A percentile compares a stretch with the other conserved stretches of the same genome.
Evolutionary conservation across 1,284 basidiomycete species (phyloP).

Genomic region (Cutaneotrichosporon sp.): DNA sequence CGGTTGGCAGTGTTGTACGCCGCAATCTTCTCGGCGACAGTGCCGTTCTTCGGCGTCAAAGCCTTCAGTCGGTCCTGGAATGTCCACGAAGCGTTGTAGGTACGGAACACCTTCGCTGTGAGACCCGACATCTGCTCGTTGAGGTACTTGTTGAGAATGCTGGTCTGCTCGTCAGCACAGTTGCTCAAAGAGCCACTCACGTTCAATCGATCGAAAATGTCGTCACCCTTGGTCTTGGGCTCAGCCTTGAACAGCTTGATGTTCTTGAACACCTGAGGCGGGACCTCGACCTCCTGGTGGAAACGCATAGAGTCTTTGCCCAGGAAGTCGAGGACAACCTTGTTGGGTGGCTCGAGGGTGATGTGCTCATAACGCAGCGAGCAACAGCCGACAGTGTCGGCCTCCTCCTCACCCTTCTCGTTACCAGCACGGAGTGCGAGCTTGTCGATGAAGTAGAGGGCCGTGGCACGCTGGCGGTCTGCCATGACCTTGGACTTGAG

Average conservation of each 20-base stretch:
- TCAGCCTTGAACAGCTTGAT: constrained; percentile 84
- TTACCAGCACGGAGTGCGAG: constrained; percentile 94
- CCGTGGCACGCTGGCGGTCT: constrained; percentile 87
- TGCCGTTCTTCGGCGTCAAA: constrained; percentile 64
- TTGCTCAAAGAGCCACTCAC: constrained; percentile 57
- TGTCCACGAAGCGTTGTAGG: constrained; percentile 92
- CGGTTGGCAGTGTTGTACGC: constrained; percentile 95
- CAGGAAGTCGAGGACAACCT: constrained; percentile 87
- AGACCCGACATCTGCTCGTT: constrained; percentile 90
- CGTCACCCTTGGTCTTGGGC: constrained; percentile 82
- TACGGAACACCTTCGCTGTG: constrained; percentile 98
- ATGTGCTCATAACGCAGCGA: constrained; percentile 93
- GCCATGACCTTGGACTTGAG: constrained; percentile 87
- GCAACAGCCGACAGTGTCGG: constrained; percentile 96
- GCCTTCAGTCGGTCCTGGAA: constrained; percentile 85
- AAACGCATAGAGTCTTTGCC: constrained; percentile 98
- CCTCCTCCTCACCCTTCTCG: constrained; percentile 97
- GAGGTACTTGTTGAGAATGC: constrained; percentile 82
- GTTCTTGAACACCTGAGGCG: constrained; percentile 86
- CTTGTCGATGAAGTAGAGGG: constrained; percentile 95
- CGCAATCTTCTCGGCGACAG: constrained; percentile 86
- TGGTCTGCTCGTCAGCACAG: constrained; percentile 60
- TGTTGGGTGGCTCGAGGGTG: constrained; percentile 78
- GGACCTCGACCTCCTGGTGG: constrained; percentile 83
- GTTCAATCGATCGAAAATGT: constrained; percentile 88